Base-by-base conservation (phyloP, 1,284 basidiomycete genomes). In the Ustilago hordei region DNA sequence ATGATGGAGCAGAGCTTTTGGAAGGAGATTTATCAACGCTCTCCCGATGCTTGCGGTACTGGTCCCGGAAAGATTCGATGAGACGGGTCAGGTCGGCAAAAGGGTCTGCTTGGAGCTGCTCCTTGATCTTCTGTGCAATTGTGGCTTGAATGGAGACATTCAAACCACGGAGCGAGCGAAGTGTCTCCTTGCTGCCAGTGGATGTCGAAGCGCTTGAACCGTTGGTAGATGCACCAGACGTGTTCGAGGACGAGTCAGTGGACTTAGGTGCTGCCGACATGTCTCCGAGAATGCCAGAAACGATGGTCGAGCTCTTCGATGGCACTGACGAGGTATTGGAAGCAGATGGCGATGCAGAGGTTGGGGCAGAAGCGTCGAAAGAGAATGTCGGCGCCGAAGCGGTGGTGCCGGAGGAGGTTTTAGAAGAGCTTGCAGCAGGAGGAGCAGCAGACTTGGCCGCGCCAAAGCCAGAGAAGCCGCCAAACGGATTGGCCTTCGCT, bases 31-130 rank as follows among this genome's bases (percentile, higher is more conserved):
- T 56, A 9, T 72, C 69, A 7, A 59, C 34, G 17, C 58, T 31
- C 5, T 62, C 55, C 2, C 65, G 65, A 19, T 76, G 74, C 35
- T 69, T 76, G 8, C 65, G 55, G 41, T 76, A 76, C 63, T 76
- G 74, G 8, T 53, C 56, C n/a, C 31, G n/a, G 59, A 76, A 61
- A 6, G 65, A 45, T 35, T 68, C 64, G 55, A 71, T 56, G 55
- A 76, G 61, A 13, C 11, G 8, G 2, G 62, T 52, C 13, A 76
- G 68, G n/a, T 76, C 74, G 3, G 62, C 69, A 38, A 76, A 76
- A 2, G 74, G 69, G 38, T 76, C 74, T 11, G 59, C 59, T 3
- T 68, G 69, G 19, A 76, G 69, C 47, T 72, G 74, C 55, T 54
- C 69, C 41, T 65, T 72, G 59, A 72, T 55, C 59, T 68, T 72